Conservation (phyloP, 1,139 yeast genomes). For the Scheffersomyces titani region DNA sequence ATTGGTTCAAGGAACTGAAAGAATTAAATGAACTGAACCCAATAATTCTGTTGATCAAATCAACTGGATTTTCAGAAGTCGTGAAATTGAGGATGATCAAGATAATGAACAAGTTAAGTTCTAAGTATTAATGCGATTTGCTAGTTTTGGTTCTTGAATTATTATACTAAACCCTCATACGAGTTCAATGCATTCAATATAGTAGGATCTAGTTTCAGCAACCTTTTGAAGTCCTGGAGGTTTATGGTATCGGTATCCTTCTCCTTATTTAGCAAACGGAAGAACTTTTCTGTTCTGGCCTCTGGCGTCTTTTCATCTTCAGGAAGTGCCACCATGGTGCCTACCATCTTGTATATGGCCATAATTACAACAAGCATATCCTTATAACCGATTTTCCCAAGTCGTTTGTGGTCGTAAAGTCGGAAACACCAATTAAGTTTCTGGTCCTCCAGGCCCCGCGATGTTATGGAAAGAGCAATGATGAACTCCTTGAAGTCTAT, state of each 20-base stretch:
- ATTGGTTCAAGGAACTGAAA: neutral
- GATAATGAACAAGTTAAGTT: neutral
- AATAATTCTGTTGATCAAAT: neutral
- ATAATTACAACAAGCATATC: slow-evolving; percentile 80
- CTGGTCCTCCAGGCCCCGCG: slow-evolving; percentile 86
- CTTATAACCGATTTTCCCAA: slow-evolving; percentile 70
- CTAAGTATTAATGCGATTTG: neutral
- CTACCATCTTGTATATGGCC: slow-evolving; percentile 94
- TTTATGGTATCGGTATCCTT: slow-evolving; percentile 63
- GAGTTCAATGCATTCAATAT: slow-evolving; percentile 76
- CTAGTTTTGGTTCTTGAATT: neutral
- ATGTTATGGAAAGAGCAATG: slow-evolving; percentile 81
- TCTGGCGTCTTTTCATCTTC: slow-evolving; percentile 96
- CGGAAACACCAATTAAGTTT: slow-evolving; percentile 86
- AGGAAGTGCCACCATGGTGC: slow-evolving; percentile 87
- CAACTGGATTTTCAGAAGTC: neutral
- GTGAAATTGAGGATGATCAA: too few species aligned
- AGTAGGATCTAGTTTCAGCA: slow-evolving; percentile 80
- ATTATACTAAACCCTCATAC: slow-evolving; percentile 73
- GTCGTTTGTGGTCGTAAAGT: slow-evolving; percentile 78
- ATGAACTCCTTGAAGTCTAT: slow-evolving; percentile 94
- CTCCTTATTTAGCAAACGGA: slow-evolving; percentile 70
- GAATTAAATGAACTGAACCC: neutral
- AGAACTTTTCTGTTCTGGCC: slow-evolving; percentile 78
- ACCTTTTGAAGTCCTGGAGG: slow-evolving; percentile 79